Evolutionary conservation across 805 yeast species (phyloP).

Genomic region (Metschnikowia hibisci): DNA sequence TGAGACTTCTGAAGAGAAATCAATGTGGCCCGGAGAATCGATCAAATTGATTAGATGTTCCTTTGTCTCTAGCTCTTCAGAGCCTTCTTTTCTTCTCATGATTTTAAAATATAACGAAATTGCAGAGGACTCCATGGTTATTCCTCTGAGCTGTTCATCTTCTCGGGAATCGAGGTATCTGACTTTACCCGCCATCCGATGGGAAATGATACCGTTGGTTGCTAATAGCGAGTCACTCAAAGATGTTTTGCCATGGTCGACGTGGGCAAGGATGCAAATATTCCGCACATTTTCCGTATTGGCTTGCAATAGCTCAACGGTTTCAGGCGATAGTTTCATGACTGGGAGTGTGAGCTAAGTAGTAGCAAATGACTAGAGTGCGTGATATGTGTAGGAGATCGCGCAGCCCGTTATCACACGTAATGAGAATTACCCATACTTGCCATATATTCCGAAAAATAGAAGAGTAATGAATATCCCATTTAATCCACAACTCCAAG

Average conservation of each 20-base stretch:
- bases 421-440: too few species aligned
- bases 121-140: constrained; percentile 96
- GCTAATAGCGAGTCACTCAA: constrained; percentile 89
- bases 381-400: constrained; percentile 1
- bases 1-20: constrained; percentile 92
- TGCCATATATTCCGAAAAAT: too few species aligned
- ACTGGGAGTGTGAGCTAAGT: background rate
- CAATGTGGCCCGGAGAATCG: constrained; percentile 99
- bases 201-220: constrained; percentile 94
- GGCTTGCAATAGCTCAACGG: constrained; percentile 62
- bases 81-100: constrained; percentile 35
- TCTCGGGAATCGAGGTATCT: constrained; percentile 89
- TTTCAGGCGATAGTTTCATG: constrained; percentile 61
- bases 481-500: too few species aligned
- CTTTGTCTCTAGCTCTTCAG: constrained; percentile 41
- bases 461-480: too few species aligned
- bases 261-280: constrained; percentile 95
- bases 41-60: constrained; percentile 88
- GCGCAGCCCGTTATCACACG: background rate
- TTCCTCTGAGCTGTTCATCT: constrained; percentile 94
- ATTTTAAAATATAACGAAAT: constrained; percentile 88
- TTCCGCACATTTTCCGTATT: constrained; percentile 73
- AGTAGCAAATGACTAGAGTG: background rate
- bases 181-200: constrained; percentile 90
- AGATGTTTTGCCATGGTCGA: constrained; percentile 97